These are phyloP conservation scores for Podila epigama DNA, from an alignment of 192 early-diverging fungal genomes.

Conservation along the genomic window DNA sequence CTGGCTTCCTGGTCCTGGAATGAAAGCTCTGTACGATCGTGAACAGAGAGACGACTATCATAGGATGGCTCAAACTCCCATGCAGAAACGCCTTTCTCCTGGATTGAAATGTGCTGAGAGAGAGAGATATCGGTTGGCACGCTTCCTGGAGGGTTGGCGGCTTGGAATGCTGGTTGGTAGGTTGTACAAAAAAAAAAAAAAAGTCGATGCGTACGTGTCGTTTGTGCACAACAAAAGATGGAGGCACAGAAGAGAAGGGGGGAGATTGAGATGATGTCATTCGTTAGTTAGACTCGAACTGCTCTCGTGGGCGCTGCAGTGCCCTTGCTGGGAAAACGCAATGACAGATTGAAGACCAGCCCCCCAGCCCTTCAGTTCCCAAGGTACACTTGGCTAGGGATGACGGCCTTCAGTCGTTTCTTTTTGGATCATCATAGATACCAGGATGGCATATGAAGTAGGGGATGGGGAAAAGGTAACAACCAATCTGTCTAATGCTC, in stretches of 20 bases:
- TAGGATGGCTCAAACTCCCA: slow-evolving; percentile 81
- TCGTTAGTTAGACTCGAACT: not conserved
- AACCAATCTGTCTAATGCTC: too few relatives aligned
- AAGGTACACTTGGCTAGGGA: too few relatives aligned
- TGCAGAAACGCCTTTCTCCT: slow-evolving; percentile 85
- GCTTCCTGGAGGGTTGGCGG: slow-evolving; percentile 76
- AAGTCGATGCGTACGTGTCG: not conserved
- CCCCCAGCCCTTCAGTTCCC: too few relatives aligned
- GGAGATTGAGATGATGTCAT: not conserved
- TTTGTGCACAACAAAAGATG: not conserved
- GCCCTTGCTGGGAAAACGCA: not conserved
- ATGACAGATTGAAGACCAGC: too few relatives aligned
- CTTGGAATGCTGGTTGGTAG: slow-evolving; percentile 66
- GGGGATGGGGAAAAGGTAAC: too few relatives aligned
- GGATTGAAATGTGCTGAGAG: slow-evolving; percentile 75
- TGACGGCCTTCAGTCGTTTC: too few relatives aligned
- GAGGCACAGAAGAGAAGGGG: not conserved
- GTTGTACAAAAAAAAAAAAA: not conserved
- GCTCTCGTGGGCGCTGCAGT: not conserved
- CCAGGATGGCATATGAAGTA: too few relatives aligned
- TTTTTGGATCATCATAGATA: too few relatives aligned
- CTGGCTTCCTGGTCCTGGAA: slow-evolving; percentile 76
- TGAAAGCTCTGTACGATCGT: slow-evolving; percentile 73
- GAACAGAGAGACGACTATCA: slow-evolving; percentile 66
- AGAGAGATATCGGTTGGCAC: slow-evolving; percentile 77